A percentile compares a stretch with the other conserved stretches of the same genome.
These are phyloP conservation scores for Tricharina praecox DNA, from an alignment of 495 filamentous ascomycete species.

Conservation along the genomic window DNA sequence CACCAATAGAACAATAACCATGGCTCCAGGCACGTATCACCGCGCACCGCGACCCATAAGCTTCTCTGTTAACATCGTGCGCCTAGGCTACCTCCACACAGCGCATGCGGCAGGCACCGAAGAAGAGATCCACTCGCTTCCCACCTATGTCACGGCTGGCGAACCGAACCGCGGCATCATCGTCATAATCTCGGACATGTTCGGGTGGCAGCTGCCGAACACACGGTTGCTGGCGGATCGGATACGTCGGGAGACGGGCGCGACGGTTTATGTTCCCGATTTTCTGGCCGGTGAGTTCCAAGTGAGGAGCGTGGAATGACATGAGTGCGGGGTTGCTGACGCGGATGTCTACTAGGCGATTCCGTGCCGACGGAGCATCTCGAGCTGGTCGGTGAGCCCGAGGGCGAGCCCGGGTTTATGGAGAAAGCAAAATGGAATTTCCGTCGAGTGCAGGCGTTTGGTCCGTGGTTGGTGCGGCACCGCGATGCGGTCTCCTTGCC, in stretches of 20 bases:
- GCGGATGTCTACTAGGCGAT: conserved; percentile 28
- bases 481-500: conserved; percentile 29
- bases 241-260: conserved; percentile 35
- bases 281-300: conserved; percentile 38
- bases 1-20: no score
- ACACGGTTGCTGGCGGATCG: conserved; percentile 36
- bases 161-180: conserved; percentile 32
- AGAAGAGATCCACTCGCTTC: conserved; percentile 32
- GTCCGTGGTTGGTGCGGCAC: conserved; percentile 29
- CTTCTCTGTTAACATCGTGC: no score
- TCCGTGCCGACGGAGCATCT: conserved; percentile 26
- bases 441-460: conserved; percentile 12
- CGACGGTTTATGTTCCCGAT: conserved; percentile 40
- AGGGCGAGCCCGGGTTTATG: not conserved
- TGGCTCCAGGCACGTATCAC: no score
- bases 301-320: not conserved
- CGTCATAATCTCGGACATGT: conserved; percentile 40
- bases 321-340: conserved; percentile 3
- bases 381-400: conserved; percentile 6
- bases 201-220: conserved; percentile 42
- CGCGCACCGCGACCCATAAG: no score
- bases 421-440: not conserved
- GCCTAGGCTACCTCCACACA: not conserved
- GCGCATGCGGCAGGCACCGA: not conserved
- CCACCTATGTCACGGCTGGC: conserved; percentile 32